Evolutionary conservation across 306 rosid genomes (phyloP).

Genomic region (Medicago ruthenica): DNA sequence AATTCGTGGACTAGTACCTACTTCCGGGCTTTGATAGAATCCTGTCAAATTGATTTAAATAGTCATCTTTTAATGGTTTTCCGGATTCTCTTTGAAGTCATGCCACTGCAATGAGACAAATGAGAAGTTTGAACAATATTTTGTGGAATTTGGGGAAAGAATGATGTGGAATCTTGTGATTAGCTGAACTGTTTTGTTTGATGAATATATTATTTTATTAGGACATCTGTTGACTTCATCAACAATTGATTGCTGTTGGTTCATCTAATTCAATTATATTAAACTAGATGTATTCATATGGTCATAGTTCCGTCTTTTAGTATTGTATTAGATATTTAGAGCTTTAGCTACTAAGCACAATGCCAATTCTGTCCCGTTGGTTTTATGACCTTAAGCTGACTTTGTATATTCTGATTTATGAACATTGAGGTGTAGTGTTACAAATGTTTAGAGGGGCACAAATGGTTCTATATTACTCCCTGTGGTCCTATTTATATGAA

Average conservation of each 20-base stretch:
- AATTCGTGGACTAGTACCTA: background rate
- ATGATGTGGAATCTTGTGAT: background rate
- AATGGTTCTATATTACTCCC: background rate
- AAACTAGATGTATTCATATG: background rate
- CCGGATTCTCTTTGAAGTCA: background rate
- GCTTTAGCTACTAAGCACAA: background rate
- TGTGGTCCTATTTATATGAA: background rate
- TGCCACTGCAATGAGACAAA: background rate
- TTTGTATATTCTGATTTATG: background rate
- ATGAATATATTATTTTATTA: background rate
- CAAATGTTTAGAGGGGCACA: slow-evolving; percentile 3
- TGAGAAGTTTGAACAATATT: background rate
- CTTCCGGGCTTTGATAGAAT: background rate
- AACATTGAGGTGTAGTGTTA: background rate
- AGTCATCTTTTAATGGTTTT: slow-evolving; percentile 1
- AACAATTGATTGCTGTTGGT: background rate
- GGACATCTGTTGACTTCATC: background rate
- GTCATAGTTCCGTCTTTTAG: background rate
- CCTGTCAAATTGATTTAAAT: background rate
- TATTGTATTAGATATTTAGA: background rate
- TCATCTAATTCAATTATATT: background rate
- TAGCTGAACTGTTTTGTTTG: background rate
- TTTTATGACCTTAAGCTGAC: background rate
- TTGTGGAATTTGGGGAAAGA: background rate
- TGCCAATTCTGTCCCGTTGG: background rate